Percentiles rank a stretch among this genome's conserved stretches.
These are phyloP conservation scores for Athelia psychrophila DNA, from an alignment of 1,284 basidiomycete species.

Conservation along the genomic window DNA sequence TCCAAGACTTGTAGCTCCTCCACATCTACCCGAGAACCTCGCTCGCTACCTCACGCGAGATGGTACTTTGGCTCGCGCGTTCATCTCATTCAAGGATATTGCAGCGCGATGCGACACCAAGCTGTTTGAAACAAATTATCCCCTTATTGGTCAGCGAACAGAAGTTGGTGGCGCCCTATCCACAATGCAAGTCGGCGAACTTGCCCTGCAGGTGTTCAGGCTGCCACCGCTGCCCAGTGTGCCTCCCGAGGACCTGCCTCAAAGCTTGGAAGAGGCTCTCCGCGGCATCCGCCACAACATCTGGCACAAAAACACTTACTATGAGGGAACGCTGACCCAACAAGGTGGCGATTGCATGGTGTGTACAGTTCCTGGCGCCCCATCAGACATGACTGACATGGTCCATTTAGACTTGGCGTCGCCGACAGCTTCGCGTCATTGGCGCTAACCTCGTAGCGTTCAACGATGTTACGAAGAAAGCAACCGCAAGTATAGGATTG, in stretches of 20 bases:
- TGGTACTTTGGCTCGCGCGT: constrained; percentile 76
- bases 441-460: constrained; percentile 88
- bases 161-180: constrained; percentile 55
- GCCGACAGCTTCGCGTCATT: constrained; percentile 84
- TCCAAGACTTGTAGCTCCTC: constrained; percentile 27
- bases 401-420: constrained; percentile 72
- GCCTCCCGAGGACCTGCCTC: constrained; percentile 76
- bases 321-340: constrained; percentile 93
- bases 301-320: constrained; percentile 92
- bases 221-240: constrained; percentile 86
- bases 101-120: constrained; percentile 78
- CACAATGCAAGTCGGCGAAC: constrained; percentile 70
- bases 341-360: constrained; percentile 93
- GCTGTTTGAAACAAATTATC: constrained; percentile 81
- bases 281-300: constrained; percentile 85
- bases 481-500: constrained; percentile 88
- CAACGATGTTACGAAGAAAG: constrained; percentile 92
- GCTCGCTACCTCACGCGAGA: constrained; percentile 82
- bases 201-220: constrained; percentile 86
- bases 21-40: constrained; percentile 62
- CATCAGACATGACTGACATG: neutral
- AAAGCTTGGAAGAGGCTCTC: constrained; percentile 90
- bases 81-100: constrained; percentile 85
- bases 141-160: constrained; percentile 74
- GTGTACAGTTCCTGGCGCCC: constrained; percentile 26